phyloP scores from a whole-genome alignment of 2,329 filamentous ascomycete species.

The Endothia cerciana region DNA sequence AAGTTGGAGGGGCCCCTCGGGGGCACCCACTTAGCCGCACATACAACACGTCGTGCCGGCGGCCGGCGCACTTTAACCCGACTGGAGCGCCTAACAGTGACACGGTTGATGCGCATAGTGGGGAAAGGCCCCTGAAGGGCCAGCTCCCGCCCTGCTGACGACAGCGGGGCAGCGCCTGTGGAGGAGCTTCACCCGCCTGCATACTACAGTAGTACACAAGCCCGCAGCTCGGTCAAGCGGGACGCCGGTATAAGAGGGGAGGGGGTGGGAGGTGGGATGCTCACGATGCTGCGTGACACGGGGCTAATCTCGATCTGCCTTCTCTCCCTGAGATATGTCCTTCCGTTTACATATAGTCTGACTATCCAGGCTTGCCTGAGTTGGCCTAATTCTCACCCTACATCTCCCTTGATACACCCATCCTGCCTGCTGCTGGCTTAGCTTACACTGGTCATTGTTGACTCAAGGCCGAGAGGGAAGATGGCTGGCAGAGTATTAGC shows the following conservation, averaged over 20 bases:
- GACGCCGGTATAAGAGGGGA: conserved; percentile 10
- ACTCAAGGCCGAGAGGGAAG: not conserved
- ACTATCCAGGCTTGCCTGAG: not conserved
- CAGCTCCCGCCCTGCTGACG: not conserved
- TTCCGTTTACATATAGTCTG: not conserved
- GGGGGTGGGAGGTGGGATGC: conserved; percentile 4
- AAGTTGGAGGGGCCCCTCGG: conserved; percentile 9
- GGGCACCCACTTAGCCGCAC: too few species aligned
- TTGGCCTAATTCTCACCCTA: not conserved
- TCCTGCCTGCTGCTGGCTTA: not conserved
- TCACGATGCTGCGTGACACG: conserved; percentile 22
- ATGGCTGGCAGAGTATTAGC: conserved; percentile 28
- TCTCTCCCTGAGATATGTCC: not conserved
- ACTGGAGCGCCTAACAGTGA: conserved; percentile 28
- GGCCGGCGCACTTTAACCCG: conserved; percentile 26
- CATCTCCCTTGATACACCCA: not conserved
- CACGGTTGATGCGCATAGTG: not conserved
- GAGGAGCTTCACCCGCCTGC: not conserved
- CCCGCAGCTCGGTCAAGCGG: conserved; percentile 19
- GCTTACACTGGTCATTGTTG: not conserved
- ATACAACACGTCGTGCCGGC: conserved; percentile 15
- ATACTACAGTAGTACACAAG: too few species aligned
- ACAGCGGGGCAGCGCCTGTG: conserved; percentile 17
- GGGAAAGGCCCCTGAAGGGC: not conserved
- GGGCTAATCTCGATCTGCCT: conserved; percentile 10